Conservation (phyloP, 2,329 filamentous ascomycete species). For the Neurospora sp. region DNA sequence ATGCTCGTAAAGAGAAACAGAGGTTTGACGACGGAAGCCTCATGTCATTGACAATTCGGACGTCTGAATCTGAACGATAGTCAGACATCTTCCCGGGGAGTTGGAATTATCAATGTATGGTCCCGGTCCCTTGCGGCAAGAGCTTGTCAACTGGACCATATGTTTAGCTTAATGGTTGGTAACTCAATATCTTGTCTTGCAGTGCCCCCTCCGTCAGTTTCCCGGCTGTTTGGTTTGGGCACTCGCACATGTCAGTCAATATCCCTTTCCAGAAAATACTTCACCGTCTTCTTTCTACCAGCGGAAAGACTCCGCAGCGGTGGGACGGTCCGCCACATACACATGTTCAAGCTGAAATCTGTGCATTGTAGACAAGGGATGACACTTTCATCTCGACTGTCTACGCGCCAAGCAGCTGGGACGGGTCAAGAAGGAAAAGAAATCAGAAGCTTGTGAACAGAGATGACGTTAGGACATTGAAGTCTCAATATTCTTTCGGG, state of each 20-base stretch:
- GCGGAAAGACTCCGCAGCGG: neutral
- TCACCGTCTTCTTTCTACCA: neutral
- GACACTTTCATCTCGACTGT: neutral
- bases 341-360: neutral
- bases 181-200: neutral
- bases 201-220: neutral
- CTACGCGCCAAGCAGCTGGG: neutral
- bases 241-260: neutral
- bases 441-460: neutral
- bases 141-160: neutral
- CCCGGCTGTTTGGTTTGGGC: neutral
- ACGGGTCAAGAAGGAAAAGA: neutral
- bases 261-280: neutral
- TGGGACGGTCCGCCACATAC: neutral
- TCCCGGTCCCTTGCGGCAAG: neutral
- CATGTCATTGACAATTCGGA: neutral
- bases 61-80: neutral
- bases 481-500: neutral
- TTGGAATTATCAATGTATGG: neutral
- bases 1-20: neutral
- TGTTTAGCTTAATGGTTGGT: neutral
- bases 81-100: neutral
- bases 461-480: neutral
- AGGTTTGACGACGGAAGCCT: neutral
- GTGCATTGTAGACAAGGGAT: neutral